These are phyloP conservation scores for Sarcomyxa edulis DNA, from an alignment of 768 basidiomycete genomes.

Conservation along the genomic window DNA sequence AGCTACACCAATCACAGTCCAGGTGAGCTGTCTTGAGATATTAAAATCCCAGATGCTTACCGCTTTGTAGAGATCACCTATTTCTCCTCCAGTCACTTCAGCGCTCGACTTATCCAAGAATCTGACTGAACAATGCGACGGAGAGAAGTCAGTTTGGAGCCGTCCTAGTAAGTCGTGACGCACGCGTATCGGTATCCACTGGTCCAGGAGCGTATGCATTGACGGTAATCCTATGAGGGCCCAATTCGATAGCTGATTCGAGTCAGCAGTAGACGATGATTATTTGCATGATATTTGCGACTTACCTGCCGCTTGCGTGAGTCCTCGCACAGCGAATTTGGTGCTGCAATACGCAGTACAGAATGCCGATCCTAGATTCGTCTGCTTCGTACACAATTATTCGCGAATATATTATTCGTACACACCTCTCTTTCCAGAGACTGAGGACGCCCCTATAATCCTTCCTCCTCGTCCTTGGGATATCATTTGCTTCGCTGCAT, in stretches of 20 bases:
- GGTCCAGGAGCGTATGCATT: constrained; percentile 34
- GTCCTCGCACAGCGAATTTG: constrained; percentile 35
- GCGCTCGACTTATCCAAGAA: no score
- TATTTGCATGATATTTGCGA: not conserved
- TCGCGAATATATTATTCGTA: not conserved
- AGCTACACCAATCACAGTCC: no score
- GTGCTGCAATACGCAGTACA: constrained; percentile 25
- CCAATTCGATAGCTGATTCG: constrained; percentile 25
- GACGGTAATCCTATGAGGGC: constrained; percentile 28
- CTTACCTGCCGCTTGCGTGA: constrained; percentile 36
- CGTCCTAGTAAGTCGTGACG: no score
- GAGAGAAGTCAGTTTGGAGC: no score
- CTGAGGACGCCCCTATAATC: constrained; percentile 26
- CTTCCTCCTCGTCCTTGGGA: constrained; percentile 30
- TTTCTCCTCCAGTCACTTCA: no score
- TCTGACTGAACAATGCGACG: no score
- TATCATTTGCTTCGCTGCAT: constrained; percentile 35
- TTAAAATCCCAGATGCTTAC: no score
- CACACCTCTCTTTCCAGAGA: constrained; percentile 23
- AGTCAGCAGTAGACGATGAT: not conserved
- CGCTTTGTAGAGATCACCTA: no score
- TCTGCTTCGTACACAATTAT: not conserved
- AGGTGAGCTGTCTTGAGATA: no score
- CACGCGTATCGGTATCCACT: constrained; percentile 26
- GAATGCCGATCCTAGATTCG: constrained; percentile 9